phyloP scores from a whole-genome alignment of 108 stramenopile genomes.

The Chaetoceros tenuissimus region DNA sequence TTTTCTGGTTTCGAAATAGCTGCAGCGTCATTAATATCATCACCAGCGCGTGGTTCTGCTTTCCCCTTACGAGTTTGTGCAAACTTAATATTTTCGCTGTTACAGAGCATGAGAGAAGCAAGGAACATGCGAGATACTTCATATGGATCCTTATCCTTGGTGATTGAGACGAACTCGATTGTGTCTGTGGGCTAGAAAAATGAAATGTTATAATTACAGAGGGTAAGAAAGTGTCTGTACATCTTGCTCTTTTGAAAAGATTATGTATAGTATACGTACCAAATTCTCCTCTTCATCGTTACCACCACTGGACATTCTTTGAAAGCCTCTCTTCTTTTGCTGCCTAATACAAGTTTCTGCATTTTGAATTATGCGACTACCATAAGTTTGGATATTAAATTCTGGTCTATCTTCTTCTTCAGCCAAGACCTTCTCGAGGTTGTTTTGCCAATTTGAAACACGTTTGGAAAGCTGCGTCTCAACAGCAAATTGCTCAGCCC shows the following conservation, averaged over 20 bases:
- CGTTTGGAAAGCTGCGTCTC: constrained; percentile 84
- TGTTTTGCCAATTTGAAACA: constrained; percentile 80
- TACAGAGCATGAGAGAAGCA: constrained; percentile 89
- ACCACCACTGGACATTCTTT: constrained; percentile 20
- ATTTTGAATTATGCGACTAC: constrained; percentile 39
- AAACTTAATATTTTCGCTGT: constrained; percentile 80
- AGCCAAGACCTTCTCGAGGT: constrained; percentile 79
- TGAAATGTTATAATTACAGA: neutral
- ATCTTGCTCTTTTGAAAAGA: constrained; percentile 8
- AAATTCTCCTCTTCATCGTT: constrained; percentile 14
- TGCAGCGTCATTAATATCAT: constrained; percentile 29
- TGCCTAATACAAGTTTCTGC: constrained; percentile 7
- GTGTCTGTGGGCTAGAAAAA: neutral
- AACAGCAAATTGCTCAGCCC: constrained; percentile 85
- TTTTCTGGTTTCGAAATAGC: constrained; percentile 23
- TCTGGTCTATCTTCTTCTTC: constrained; percentile 75
- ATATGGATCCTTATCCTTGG: constrained; percentile 39
- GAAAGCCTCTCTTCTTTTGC: constrained; percentile 7
- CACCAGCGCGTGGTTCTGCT: no score
- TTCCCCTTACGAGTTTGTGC: constrained; percentile 8
- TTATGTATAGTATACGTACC: constrained; percentile 1
- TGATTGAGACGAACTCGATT: constrained; percentile 31
- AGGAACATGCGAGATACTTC: constrained; percentile 96
- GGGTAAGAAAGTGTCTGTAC: neutral
- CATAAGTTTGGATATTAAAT: constrained; percentile 90